phyloP scores from a whole-genome alignment of 192 early-diverging fungal species.

The Backusella parvicylindrica region DNA sequence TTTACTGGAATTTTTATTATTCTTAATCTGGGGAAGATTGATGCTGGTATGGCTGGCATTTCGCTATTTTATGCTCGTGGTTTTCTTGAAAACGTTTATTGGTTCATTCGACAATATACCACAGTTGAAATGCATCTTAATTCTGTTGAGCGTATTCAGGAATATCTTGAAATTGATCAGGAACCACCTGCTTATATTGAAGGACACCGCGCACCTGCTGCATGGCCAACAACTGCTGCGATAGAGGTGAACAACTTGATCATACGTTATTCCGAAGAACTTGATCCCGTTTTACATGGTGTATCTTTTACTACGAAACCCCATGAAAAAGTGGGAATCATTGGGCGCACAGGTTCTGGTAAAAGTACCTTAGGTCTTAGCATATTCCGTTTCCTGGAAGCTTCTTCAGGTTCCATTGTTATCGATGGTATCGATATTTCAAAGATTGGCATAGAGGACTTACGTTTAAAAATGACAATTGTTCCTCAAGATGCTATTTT shows the following conservation, averaged over 20 bases:
- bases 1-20: conserved; percentile 64
- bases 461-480: conserved; percentile 61
- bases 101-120: conserved; percentile 58
- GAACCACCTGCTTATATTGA: conserved; percentile 66
- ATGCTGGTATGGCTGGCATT: conserved; percentile 78
- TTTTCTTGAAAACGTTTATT: conserved; percentile 66
- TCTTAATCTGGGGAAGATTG: conserved; percentile 40
- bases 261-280: conserved; percentile 64
- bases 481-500: conserved; percentile 77
- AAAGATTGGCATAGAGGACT: conserved; percentile 68
- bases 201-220: conserved; percentile 41
- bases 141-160: conserved; percentile 78
- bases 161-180: conserved; percentile 79
- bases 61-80: conserved; percentile 79
- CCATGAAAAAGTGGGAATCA: conserved; percentile 83
- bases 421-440: conserved; percentile 75
- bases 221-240: conserved; percentile 58
- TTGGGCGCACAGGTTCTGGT: conserved; percentile 76
- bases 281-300: conserved; percentile 28
- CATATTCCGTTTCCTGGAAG: conserved; percentile 73
- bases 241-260: conserved; percentile 58
- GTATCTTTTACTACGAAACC: conserved; percentile 52
- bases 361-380: conserved; percentile 69
- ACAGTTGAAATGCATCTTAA: conserved; percentile 85
- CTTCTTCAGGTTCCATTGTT: conserved; percentile 52